Evolutionary conservation across 164 flowering plant genomes (phyloP), one percentile per base, ranked within the genome.

Genomic region (Akebia trifoliata): DNA sequence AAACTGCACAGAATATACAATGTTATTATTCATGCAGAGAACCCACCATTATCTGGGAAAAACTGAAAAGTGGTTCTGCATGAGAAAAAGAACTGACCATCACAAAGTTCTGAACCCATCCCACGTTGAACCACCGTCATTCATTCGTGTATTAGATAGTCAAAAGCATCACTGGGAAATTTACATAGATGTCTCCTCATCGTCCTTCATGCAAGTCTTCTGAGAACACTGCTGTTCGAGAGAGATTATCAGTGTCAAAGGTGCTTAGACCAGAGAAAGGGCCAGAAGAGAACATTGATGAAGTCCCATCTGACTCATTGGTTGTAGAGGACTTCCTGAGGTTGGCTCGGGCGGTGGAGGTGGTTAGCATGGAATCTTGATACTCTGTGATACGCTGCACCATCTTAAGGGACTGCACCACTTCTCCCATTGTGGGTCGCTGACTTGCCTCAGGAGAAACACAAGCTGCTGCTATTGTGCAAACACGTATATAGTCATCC

Each of bases 201-300:
- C 98, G 68, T 56, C 98, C 98, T 81, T 93, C 98, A 55, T 87
- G 97, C 61, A 93, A 84, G 69, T 93, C 98, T 72, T 93, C 97
- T n/a, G 98, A 93, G 76, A 80, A 80, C 52, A 85, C 81, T 25
- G 81, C 85, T 10, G 87, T 81, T 50, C 96, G 72, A 51, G 87
- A 76, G 42, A 87, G 59, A 63, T 69, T 77, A 46, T 92, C 95
- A 37, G 71, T 78, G 30, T 89, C 94, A 46, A 80, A 84, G 6
- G 72, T 73, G 49, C 92, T 85, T 37, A 87, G 59, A 50, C 98
- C 96, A 31, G 97, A 93, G 77, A 82, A 82, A 49, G 89, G 95
- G 56, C 98, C 98, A 20, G 97, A 93, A 22, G 98, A 93, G 81
- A 90, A 93, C 52, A 93, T 84, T 2, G 98, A 90, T 0, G 97